These are phyloP conservation scores for Penicillium sp. DNA, from an alignment of 2,329 filamentous ascomycete species.

Conservation along the genomic window DNA sequence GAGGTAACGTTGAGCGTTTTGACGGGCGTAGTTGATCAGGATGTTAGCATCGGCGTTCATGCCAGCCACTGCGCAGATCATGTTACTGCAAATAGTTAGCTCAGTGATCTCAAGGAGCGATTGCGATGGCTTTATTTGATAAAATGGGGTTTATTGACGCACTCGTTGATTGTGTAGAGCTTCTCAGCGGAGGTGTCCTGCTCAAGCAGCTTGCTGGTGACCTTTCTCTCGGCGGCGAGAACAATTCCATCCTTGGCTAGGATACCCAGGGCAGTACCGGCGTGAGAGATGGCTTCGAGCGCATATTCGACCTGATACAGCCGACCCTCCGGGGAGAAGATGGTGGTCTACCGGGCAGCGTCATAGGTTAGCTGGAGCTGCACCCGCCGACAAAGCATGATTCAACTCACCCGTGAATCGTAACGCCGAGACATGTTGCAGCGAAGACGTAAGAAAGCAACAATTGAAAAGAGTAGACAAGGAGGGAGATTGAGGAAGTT, in stretches of 20 bases:
- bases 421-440: constrained; percentile 88
- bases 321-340: constrained; percentile 98
- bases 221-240: constrained; percentile 94
- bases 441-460: constrained; percentile 10
- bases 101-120: not conserved
- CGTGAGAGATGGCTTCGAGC: constrained; percentile 96
- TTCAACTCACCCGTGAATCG: constrained; percentile 75
- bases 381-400: constrained; percentile 16
- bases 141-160: constrained; percentile 35
- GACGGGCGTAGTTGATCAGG: constrained; percentile 98
- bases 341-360: constrained; percentile 72
- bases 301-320: constrained; percentile 99
- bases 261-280: constrained; percentile 93
- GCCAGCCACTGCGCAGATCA: constrained; percentile 98
- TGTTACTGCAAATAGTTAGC: constrained; percentile 67
- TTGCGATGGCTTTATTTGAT: not conserved
- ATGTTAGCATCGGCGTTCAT: constrained; percentile 99
- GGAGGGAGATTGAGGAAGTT: constrained; percentile 18
- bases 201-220: constrained; percentile 97
- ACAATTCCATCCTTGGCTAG: constrained; percentile 98
- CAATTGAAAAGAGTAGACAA: constrained; percentile 10
- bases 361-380: constrained; percentile 39
- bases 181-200: constrained; percentile 99
- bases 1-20: constrained; percentile 95
- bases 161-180: constrained; percentile 99